A percentile compares a stretch with the other conserved stretches of the same genome.
Conservation (phyloP, 768 basidiomycete species). For the Russula compacta region DNA sequence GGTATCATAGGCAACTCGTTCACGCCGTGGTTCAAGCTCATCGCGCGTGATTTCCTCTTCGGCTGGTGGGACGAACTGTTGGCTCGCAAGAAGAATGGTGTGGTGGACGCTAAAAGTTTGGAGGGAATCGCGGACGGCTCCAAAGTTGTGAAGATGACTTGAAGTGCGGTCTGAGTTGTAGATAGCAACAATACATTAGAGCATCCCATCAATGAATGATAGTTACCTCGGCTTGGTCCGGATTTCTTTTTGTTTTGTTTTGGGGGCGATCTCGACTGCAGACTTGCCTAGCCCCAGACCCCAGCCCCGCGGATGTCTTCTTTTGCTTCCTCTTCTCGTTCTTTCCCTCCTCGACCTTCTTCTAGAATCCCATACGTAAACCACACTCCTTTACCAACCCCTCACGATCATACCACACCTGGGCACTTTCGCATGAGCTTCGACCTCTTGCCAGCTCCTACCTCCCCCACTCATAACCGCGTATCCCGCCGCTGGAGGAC, state of each 20-base stretch:
- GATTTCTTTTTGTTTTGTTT: too few relatives aligned
- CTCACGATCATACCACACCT: too few relatives aligned
- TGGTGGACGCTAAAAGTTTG: constrained; percentile 54
- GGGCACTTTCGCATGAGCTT: background rate
- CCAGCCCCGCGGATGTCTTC: too few relatives aligned
- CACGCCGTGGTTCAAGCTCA: constrained; percentile 99
- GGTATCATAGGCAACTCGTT: constrained; percentile 62
- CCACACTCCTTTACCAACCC: background rate
- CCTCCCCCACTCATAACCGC: background rate
- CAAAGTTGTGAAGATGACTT: constrained; percentile 59
- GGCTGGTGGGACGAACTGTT: constrained; percentile 97
- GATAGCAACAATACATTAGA: too few relatives aligned
- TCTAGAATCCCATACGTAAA: background rate
- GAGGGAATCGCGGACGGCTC: constrained; percentile 59
- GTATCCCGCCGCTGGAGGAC: background rate
- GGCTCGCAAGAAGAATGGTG: constrained; percentile 48
- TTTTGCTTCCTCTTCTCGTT: background rate
- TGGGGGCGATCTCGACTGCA: too few relatives aligned
- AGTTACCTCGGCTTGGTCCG: too few relatives aligned
- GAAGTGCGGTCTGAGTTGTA: too few relatives aligned
- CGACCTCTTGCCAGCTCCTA: background rate
- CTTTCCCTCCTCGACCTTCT: background rate
- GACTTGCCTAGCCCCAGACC: too few relatives aligned
- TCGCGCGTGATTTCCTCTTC: constrained; percentile 92
- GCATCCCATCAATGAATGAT: too few relatives aligned